Base-by-base conservation (phyloP, 805 yeast species). In the Komagataella mondaviorum region DNA sequence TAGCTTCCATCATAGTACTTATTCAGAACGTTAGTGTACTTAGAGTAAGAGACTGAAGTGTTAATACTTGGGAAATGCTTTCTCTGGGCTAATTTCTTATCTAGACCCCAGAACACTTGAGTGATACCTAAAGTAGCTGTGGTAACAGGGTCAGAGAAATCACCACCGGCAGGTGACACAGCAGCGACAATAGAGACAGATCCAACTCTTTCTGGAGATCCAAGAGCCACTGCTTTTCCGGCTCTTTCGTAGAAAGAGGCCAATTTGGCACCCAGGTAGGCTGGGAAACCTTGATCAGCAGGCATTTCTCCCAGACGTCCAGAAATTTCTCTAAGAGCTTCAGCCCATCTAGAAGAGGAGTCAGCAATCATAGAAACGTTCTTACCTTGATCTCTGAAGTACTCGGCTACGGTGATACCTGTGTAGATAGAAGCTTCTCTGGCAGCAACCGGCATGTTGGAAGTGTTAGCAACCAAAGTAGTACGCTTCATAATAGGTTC, bases 221-320 rank as follows among this genome's bases (percentile, higher is more conserved):
- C 99, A 54, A 93, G 77, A 2, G 96, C 91, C 62, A 83, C 76
- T 47, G 96, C 95, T 68, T 85, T 88, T 74, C 99, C 99, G 48
- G 99, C 99, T 76, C 99, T 88, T 76, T 93, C 99, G 72, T 93
- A 93, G 81, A 93, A 93, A 52, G 98, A 91, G 53, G 99, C 98
- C 63, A 93, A 80, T 69, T 93, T 93, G 51, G 99, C 96, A 75
- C 99, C 99, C 69, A 93, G 78, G 69, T 93, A 93, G 50, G 99
- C 99, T 55, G 99, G 99, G 93, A 90, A 93, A 77, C 99, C 99
- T 77, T 95, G 99, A 73, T 93, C 99, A 55, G 99, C 99, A 67
- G 99, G 99, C 99, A 93, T 93, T 78, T 93, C 99, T 73, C 99
- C 99, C 69, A 93, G 78, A 80, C 99, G 95, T 80, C 99, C 99